These are phyloP conservation scores for Anastatica hierochuntica DNA, from an alignment of 345 rosid species.

Conservation along the genomic window DNA sequence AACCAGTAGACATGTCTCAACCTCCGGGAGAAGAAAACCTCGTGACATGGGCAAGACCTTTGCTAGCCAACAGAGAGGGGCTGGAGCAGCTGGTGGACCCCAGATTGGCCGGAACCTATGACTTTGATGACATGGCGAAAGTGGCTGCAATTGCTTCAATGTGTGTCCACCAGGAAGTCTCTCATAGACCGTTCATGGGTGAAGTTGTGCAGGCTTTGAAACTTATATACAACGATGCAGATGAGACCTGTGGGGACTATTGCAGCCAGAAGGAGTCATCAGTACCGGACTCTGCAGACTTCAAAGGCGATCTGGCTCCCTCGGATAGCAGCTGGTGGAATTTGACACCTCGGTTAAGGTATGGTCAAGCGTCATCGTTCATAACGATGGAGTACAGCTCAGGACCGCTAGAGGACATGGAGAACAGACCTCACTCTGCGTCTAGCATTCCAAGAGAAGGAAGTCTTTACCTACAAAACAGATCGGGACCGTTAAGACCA, in stretches of 20 bases:
- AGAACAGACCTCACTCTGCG: conserved; percentile 65
- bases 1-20: conserved; percentile 99
- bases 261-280: conserved; percentile 91
- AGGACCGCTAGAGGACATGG: conserved; percentile 55
- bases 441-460: conserved; percentile 51
- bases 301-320: conserved; percentile 65
- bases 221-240: conserved; percentile 78
- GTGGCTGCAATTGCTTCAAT: conserved; percentile 97
- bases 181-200: conserved; percentile 96
- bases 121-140: conserved; percentile 89
- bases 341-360: conserved; percentile 63
- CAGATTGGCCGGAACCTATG: conserved; percentile 56
- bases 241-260: conserved; percentile 68
- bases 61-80: conserved; percentile 77
- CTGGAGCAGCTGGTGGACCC: conserved; percentile 83
- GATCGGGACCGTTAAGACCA: conserved; percentile 88
- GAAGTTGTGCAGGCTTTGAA: conserved; percentile 99
- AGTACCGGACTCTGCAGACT: conserved; percentile 53
- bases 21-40: conserved; percentile 95
- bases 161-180: conserved; percentile 95
- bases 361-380: conserved; percentile 74
- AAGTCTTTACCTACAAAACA: conserved; percentile 30
- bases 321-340: conserved; percentile 96
- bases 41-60: conserved; percentile 93
- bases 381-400: conserved; percentile 95